Conservation (phyloP, 2,329 filamentous ascomycete genomes). For the Pseudogymnoascus verrucosus region DNA sequence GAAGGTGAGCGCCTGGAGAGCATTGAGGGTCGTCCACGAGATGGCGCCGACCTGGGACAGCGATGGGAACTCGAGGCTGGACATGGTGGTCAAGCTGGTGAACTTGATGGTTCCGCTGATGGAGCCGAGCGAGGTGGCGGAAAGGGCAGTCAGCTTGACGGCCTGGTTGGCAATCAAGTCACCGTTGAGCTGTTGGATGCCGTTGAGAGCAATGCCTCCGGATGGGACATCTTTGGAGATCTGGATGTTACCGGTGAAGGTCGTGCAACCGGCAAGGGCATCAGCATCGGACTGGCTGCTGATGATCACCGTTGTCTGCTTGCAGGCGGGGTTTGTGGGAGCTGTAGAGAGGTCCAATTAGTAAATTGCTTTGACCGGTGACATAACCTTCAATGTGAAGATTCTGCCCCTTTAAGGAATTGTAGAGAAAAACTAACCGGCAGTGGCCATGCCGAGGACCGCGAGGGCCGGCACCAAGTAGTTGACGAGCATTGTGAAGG, state of each 20-base stretch:
- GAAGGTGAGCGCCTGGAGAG: slow-evolving; percentile 52
- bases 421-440: slow-evolving; percentile 21
- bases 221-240: slow-evolving; percentile 23
- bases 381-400: background rate
- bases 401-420: background rate
- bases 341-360: background rate
- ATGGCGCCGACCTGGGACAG: slow-evolving; percentile 61
- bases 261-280: slow-evolving; percentile 22
- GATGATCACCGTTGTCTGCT: slow-evolving; percentile 26
- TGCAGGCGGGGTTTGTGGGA: slow-evolving; percentile 18
- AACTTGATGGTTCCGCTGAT: slow-evolving; percentile 63
- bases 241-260: slow-evolving; percentile 27
- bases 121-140: slow-evolving; percentile 53
- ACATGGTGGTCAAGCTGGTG: slow-evolving; percentile 59
- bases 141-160: slow-evolving; percentile 43
- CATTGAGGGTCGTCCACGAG: slow-evolving; percentile 62
- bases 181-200: slow-evolving; percentile 48
- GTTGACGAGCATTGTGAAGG: slow-evolving; percentile 40
- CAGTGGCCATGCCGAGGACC: slow-evolving; percentile 36
- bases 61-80: slow-evolving; percentile 54
- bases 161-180: slow-evolving; percentile 51
- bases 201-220: slow-evolving; percentile 48
- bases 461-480: slow-evolving; percentile 38
- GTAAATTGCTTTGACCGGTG: background rate
- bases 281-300: slow-evolving; percentile 25